Conservation (phyloP, 139 green algal species). For the Bryopsis sp. region DNA sequence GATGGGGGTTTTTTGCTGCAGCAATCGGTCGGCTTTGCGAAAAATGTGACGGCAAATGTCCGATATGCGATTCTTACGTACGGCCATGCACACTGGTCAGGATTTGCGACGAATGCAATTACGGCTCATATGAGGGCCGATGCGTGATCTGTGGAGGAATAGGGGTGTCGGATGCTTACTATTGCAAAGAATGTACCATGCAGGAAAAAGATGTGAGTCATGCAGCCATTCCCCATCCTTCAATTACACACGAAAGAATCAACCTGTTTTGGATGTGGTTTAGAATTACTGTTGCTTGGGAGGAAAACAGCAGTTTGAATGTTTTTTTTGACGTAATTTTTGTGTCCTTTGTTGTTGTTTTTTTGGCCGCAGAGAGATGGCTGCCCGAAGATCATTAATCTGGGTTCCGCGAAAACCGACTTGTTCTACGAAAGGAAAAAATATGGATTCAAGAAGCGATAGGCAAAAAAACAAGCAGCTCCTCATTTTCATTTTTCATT, state of each 20-base stretch:
- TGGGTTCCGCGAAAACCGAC: slow-evolving; percentile 92
- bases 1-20: slow-evolving; percentile 32
- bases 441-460: slow-evolving; percentile 53
- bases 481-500: no score
- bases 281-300: no score
- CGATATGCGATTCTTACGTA: slow-evolving; percentile 96
- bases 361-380: slow-evolving; percentile 75
- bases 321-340: no score
- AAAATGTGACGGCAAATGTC: slow-evolving; percentile 96
- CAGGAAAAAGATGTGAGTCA: slow-evolving; percentile 92
- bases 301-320: no score
- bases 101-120: slow-evolving; percentile 99
- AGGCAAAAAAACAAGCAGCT: no score
- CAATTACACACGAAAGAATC: no score
- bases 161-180: slow-evolving; percentile 96
- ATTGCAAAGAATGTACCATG: slow-evolving; percentile 98
- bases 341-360: no score
- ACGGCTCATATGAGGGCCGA: slow-evolving; percentile 86
- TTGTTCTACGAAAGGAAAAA: slow-evolving; percentile 80
- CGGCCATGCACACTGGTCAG: slow-evolving; percentile 89
- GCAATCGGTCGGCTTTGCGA: slow-evolving; percentile 91
- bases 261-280: no score
- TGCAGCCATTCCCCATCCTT: no score
- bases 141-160: slow-evolving; percentile 94
- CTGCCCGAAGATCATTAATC: slow-evolving; percentile 98